Evolutionary conservation across 2,329 filamentous ascomycete genomes (phyloP), one percentile per base, ranked within the genome.

Genomic region (Tolypocladium paradoxum): DNA sequence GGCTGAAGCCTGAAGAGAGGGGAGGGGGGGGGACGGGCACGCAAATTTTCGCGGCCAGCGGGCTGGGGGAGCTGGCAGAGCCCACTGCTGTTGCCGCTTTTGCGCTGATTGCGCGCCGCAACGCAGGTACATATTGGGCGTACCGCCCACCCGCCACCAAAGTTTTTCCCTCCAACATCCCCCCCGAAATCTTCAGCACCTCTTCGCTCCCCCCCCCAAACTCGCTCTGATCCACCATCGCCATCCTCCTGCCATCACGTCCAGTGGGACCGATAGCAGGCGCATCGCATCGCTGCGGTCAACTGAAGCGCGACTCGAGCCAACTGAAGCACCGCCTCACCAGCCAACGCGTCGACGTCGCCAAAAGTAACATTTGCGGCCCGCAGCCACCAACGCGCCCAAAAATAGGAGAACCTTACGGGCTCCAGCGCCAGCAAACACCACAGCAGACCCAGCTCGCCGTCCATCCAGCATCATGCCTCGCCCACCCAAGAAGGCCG

Each of bases 401-500:
- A 33, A 40, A 50, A 50, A 52, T 48, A 54, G 29, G 27, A 46
- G 47, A 34, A 46, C 38, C 31, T 29, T 48, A 5, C 33, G 12
- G 36, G 34, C 48, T 18, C 11, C 24, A 49, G 48, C 35, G 35
- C 35, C 47, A 45, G n/a, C n/a, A 24, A 45, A 47, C 40, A 45
- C 38, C 38, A 43, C 38, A 24, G 38, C 38, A 24, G 20, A 43
- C 16, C 40, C 18, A 9, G 24, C 22, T n/a, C 40, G 27, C 24
- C 56, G 50, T 40, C 20, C 24, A 43, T 40, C 34, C 29, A n/a
- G 36, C 55, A 64, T 60, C 60, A 76, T 76, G 73, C 70, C 74
- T 64, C 73, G 74, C 59, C 72, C 70, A 36, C 65, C 71, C 55
- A 76, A 76, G 70, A 69, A 71, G 64, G 66, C 67, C 52, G 66